Base-by-base conservation (phyloP, 148 eudicot species). In the Vaccinium darrowii region DNA sequence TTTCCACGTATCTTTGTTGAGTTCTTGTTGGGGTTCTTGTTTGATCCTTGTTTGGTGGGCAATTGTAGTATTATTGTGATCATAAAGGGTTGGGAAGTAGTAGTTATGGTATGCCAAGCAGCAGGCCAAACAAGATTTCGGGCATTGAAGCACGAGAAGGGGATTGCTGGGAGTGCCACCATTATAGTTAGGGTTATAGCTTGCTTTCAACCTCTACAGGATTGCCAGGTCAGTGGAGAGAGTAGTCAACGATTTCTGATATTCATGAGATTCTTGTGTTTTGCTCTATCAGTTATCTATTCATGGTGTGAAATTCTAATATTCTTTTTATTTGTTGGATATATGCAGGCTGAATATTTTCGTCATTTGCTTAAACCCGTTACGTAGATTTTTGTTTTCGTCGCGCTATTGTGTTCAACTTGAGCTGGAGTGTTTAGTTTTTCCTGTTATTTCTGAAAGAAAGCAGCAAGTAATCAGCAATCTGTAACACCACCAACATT, bases 51-150 rank as follows among this genome's bases (percentile, higher is more conserved):
- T 49, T 73, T 30, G 65, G 43, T 72, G 67, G 81, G 82, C 74
- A 81, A 57, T 82, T 43, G 81, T 43, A 73, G 72, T 58, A 21
- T 67, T 77, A 16, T 21, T 67, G 78, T 57, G 63, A 67, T 83
- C 30, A 63, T 27, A 62, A 30, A 77, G 84, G 83, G 85, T 85
- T 87, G 80, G 86, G 76, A 79, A 84, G 71, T 53, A 74, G 95
- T 93, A 97, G 99, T 95, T 93, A 97, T 97, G 99, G 98, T 97
- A 89, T 89, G 98, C 93, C 99, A 97, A 94, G 94, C 93, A 89
- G 99, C 98, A 19, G 81, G 96, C 62, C 91, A 95, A 89, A 97
- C 99, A 88, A 94, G 90, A 94, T 97, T 97, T 82, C 95, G 99
- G 84, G 93, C 96, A 62, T 90, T 91, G 92, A 95, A 97, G 89